Evolutionary conservation across 106 monocot species (phyloP), one percentile per base, ranked within the genome.

Genomic region (Iris macrosiphon): DNA sequence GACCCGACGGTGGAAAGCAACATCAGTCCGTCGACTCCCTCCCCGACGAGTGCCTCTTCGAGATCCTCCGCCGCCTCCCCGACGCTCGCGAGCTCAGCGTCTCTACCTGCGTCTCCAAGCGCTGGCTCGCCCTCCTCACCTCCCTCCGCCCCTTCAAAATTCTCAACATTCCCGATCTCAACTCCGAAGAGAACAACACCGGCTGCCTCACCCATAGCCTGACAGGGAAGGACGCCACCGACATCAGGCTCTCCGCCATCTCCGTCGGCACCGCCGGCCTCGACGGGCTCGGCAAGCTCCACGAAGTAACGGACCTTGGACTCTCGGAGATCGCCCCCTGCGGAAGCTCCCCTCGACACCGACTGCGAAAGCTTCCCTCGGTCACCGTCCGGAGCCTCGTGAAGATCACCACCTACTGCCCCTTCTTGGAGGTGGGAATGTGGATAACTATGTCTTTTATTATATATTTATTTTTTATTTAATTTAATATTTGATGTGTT

Each of bases 11-110:
- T 13, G 40, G 44, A 32, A 62, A 54, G 40, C 22, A 18, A 7
- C 19, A 47, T n/a, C 45, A 63, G 38, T 69, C 72, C 2, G 69
- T 94, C 13, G 87, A 87, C 45, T n/a, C 55, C 14, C 81, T 94
- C 12, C 93, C 93, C 13, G 88, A 94, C 8, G 93, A 88, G 56
- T 88, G 84, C 65, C 84, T 94, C 47, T 94, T 75, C 38, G 93
- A 94, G 72, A 79, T 94, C 64, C 75, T 94, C 42, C 47, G 93
- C 3, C 68, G 84, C 9, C 61, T 94, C 8, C 61, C 68, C 4
- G 76, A 72, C 1, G 32, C 28, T 20, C 38, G 61, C 11, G 84
- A 81, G 58, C 64, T 80, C 41, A 74, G 80, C 61, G 49, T 59
- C 43, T 72, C 81, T 22, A 78, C 88, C 11, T 75, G 81, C 49